A percentile compares a stretch with the other conserved stretches of the same genome.
Conservation (phyloP, 768 basidiomycete genomes). For the Mycena filopes region DNA sequence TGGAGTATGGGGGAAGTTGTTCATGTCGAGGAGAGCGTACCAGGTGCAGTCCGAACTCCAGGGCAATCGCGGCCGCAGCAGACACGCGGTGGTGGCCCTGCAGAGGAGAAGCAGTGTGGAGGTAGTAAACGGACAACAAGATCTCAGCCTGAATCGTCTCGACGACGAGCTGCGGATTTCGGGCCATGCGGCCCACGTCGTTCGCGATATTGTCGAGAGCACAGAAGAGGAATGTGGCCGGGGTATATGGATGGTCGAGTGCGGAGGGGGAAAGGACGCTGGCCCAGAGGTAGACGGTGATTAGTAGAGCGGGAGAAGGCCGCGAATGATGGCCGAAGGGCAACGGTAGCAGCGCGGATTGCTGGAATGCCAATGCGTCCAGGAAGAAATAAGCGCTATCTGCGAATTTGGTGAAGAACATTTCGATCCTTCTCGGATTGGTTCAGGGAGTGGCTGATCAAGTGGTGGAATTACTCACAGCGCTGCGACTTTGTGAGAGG, state of each 20-base stretch:
- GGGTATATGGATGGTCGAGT: slow-evolving; percentile 40
- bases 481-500: not conserved
- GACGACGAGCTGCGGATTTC: slow-evolving; percentile 45
- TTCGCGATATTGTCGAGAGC: slow-evolving; percentile 9
- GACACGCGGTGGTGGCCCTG: slow-evolving; percentile 61
- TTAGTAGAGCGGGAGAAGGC: slow-evolving; percentile 61
- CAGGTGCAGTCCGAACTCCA: not conserved
- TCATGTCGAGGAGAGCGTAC: not conserved
- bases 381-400: slow-evolving; percentile 27
- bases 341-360: slow-evolving; percentile 57
- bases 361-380: slow-evolving; percentile 57
- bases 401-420: slow-evolving; percentile 13
- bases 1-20: too few species aligned
- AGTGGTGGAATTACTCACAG: slow-evolving; percentile 1
- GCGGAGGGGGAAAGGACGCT: slow-evolving; percentile 52
- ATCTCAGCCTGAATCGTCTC: slow-evolving; percentile 64
- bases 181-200: not conserved
- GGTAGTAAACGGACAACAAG: slow-evolving; percentile 60
- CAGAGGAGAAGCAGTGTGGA: slow-evolving; percentile 57
- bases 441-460: too few species aligned
- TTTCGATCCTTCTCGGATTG: not conserved
- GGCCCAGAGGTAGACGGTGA: slow-evolving; percentile 64
- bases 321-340: slow-evolving; percentile 59
- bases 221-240: not conserved
- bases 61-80: not conserved